These are phyloP conservation scores for Fraxinus paxiana DNA, from an alignment of 305 asterid genomes.

Conservation along the genomic window DNA sequence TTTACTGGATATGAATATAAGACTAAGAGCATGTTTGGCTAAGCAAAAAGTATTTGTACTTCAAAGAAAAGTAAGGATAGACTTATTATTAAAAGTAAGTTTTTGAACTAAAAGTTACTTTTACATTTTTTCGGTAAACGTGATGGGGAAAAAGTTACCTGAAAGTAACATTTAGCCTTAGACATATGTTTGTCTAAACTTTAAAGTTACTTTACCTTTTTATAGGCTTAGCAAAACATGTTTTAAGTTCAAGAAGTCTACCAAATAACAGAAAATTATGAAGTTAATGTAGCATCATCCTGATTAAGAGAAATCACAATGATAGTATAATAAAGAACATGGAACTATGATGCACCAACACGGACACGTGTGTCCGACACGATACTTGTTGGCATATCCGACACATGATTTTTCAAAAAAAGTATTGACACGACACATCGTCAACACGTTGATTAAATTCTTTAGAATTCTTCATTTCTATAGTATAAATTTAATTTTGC, in stretches of 20 bases:
- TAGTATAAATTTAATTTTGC: background rate
- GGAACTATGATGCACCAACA: background rate
- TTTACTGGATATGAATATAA: background rate
- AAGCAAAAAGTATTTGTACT: background rate
- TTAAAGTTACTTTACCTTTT: background rate
- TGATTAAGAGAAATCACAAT: background rate
- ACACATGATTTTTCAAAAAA: background rate
- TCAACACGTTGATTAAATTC: background rate
- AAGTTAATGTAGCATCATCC: background rate
- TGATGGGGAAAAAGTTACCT: background rate
- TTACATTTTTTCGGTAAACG: background rate
- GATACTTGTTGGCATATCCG: background rate
- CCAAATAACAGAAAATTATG: background rate
- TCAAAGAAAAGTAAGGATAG: background rate
- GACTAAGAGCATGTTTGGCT: background rate
- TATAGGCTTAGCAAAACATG: background rate
- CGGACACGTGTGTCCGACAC: background rate
- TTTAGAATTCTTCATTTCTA: background rate
- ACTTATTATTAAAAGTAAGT: background rate
- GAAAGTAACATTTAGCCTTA: background rate
- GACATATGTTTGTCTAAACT: background rate
- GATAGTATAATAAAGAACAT: background rate
- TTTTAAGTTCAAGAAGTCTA: background rate
- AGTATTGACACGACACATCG: background rate
- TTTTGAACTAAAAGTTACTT: background rate